Evolutionary conservation across 2,329 filamentous ascomycete species (phyloP).

Genomic region (Aspergillus sp.): DNA sequence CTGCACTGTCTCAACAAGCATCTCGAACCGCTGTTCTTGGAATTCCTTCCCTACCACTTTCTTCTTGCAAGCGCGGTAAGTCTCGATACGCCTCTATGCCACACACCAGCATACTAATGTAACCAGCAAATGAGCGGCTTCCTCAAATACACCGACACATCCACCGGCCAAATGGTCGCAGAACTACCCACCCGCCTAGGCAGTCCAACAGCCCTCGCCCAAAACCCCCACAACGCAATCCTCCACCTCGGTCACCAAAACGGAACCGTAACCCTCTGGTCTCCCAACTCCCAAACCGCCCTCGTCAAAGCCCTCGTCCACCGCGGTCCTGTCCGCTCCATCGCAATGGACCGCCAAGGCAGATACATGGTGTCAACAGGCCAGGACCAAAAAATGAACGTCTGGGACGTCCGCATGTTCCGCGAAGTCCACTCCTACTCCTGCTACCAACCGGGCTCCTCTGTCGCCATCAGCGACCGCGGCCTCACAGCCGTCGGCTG

Average conservation of each 20-base stretch:
- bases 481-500: slow-evolving; percentile 83
- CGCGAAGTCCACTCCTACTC: slow-evolving; percentile 87
- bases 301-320: slow-evolving; percentile 89
- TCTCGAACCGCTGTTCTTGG: slow-evolving; percentile 83
- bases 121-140: slow-evolving; percentile 67
- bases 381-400: slow-evolving; percentile 83
- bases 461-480: slow-evolving; percentile 80
- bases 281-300: slow-evolving; percentile 77
- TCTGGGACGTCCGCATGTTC: slow-evolving; percentile 94
- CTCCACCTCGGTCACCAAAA: slow-evolving; percentile 92
- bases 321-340: slow-evolving; percentile 74
- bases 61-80: slow-evolving; percentile 76
- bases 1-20: slow-evolving; percentile 87
- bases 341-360: slow-evolving; percentile 82
- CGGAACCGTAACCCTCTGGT: slow-evolving; percentile 91
- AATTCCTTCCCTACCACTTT: slow-evolving; percentile 95
- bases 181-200: slow-evolving; percentile 82
- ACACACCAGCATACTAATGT: neutral
- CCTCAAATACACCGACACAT: slow-evolving; percentile 91
- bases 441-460: slow-evolving; percentile 72
- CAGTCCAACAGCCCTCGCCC: slow-evolving; percentile 71
- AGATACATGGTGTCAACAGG: slow-evolving; percentile 93
- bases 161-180: slow-evolving; percentile 79
- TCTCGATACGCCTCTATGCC: slow-evolving; percentile 11
- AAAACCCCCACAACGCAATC: slow-evolving; percentile 90